These are phyloP conservation scores for Nakazawaea ernobii DNA, from an alignment of 805 yeast genomes.

Conservation along the genomic window DNA sequence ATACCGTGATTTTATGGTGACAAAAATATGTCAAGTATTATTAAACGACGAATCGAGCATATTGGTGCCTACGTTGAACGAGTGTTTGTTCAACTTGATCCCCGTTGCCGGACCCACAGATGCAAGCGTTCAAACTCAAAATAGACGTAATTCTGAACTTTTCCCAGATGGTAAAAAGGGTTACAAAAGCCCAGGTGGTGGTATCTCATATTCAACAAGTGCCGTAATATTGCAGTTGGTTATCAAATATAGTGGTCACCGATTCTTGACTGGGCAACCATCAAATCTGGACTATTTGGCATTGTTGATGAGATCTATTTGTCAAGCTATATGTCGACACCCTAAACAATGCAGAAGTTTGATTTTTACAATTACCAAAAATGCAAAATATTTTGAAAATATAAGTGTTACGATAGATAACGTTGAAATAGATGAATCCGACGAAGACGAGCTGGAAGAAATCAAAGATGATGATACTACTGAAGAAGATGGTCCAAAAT, in stretches of 20 bases:
- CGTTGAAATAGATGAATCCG: background rate
- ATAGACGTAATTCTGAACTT: slow-evolving; percentile 12
- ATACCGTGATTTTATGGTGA: slow-evolving; percentile 57
- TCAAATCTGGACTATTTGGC: slow-evolving; percentile 54
- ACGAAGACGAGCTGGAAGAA: background rate
- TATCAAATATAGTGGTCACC: slow-evolving; percentile 28
- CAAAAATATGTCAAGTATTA: slow-evolving; percentile 43
- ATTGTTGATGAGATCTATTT: slow-evolving; percentile 48
- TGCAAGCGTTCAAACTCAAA: slow-evolving; percentile 1
- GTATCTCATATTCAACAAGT: slow-evolving; percentile 47
- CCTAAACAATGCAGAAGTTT: slow-evolving; percentile 50
- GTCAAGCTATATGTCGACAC: slow-evolving; percentile 44
- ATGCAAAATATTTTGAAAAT: slow-evolving; percentile 15
- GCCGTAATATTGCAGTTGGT: slow-evolving; percentile 38
- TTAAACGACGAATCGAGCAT: slow-evolving; percentile 26
- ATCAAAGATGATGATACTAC: background rate
- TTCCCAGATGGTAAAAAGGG: slow-evolving; percentile 11
- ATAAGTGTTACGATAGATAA: slow-evolving; percentile 9
- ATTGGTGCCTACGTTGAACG: slow-evolving; percentile 45
- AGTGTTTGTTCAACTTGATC: slow-evolving; percentile 56
- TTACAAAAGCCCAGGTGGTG: slow-evolving; percentile 25
- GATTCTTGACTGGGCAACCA: slow-evolving; percentile 31
- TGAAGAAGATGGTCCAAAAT: background rate
- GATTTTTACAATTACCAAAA: slow-evolving; percentile 41
- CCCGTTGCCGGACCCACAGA: slow-evolving; percentile 26